Evolutionary conservation across 2,329 filamentous ascomycete genomes (phyloP), one percentile per base, ranked within the genome.

Genomic region (Fusarium verrucosum): DNA sequence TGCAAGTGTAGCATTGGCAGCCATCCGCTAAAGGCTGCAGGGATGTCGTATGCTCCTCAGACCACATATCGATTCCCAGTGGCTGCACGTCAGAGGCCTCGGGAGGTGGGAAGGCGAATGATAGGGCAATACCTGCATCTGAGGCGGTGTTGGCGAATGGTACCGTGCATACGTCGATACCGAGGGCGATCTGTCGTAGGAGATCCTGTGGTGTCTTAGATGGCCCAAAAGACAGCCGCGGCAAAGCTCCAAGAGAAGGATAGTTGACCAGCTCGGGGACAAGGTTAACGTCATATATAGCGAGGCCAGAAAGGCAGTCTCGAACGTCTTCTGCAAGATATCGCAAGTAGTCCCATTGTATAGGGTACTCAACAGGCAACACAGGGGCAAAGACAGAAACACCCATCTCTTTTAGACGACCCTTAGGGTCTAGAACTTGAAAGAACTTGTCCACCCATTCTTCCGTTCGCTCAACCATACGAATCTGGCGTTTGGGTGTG

Each of bases 391-490:
- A 86, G 65, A 90, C 77, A 5, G 81, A 77, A 23, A 80, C 75
- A 2, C 64, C 74, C 7, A 69, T 43, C 14, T 70, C 71, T 8
- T 71, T 70, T 14, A 70, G 57, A 13, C 58, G 72, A 19, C 73
- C 69, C 17, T 72, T 70, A 23, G 62, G 66, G 42, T 69, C 66
- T 11, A 72, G 64, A n/a, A 72, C 65, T 19, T 74, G 73, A 32
- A 93, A 81, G 46, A 92, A 87, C 62, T 90, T 85, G 22, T 87
- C 85, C 17, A 94, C 81, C 92, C 93, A 98, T 33, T 86, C 84
- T 73, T 95, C 90, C 1, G 92, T 97, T 54, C 94, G 85, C 72
- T 95, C 92, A 22, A 88, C 89, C 88, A 97, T 97, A 72, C 92
- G 93, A 32, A 87, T 82, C 42, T 90, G 86, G 41, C 94, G 85